A percentile compares a stretch with the other conserved stretches of the same genome.
Evolutionary conservation across 2,329 filamentous ascomycete species (phyloP).

Genomic region (Madurella fahalii): DNA sequence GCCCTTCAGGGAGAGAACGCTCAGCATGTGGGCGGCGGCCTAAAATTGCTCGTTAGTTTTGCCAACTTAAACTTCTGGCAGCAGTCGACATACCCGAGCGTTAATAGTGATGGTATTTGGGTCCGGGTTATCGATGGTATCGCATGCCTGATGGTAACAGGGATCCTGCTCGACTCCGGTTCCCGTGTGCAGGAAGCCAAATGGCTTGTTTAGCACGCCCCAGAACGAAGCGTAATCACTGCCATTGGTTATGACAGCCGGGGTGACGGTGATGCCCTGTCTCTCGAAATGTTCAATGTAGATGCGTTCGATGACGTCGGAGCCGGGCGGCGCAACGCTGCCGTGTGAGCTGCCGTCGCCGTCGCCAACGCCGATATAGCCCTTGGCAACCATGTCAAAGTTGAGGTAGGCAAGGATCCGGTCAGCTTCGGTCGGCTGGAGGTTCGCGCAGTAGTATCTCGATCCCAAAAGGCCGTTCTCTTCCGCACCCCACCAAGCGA

Average conservation of each 20-base stretch:
- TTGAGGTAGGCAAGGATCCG: conserved; percentile 34
- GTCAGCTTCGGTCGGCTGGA: conserved; percentile 26
- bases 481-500: conserved; percentile 33
- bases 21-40: conserved; percentile 33
- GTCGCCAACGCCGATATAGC: conserved; percentile 34
- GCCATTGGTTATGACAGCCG: conserved; percentile 30
- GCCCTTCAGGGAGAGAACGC: conserved; percentile 30
- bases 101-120: conserved; percentile 31
- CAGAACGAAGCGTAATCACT: conserved; percentile 30
- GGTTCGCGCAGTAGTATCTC: conserved; percentile 29
- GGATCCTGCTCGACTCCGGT: conserved; percentile 27
- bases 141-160: conserved; percentile 36
- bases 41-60: neutral
- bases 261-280: conserved; percentile 26
- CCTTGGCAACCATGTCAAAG: conserved; percentile 35
- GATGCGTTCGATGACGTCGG: conserved; percentile 32
- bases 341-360: conserved; percentile 27
- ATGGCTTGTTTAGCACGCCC: conserved; percentile 32
- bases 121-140: conserved; percentile 32
- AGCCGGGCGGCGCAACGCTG: conserved; percentile 24
- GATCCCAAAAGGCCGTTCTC: conserved; percentile 32
- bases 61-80: too few relatives aligned
- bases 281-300: conserved; percentile 30
- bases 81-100: conserved; percentile 26
- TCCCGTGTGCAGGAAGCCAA: conserved; percentile 36